Evolutionary conservation across 306 rosid genomes (phyloP), one percentile per base, ranked within the genome.

Genomic region (Begonia loranthoides): DNA sequence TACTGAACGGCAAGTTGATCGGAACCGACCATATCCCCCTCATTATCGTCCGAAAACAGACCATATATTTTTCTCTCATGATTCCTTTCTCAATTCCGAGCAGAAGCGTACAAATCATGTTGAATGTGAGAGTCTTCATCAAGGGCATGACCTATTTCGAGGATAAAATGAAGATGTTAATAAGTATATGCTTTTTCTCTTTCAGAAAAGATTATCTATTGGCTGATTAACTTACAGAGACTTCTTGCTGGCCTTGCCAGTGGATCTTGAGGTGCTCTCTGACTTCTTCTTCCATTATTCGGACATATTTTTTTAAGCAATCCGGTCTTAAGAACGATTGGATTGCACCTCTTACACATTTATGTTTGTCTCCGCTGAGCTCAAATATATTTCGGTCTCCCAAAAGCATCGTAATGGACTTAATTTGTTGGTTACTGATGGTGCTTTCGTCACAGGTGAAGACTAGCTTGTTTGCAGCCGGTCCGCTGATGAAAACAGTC

Each of bases 41-140:
- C 3, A 79, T 63, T 83, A 88, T 64, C 47, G 51, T 24, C 55
- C 65, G 63, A 57, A 88, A 81, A 34, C 60, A 62, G 12, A 13
- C 36, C 17, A 74, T 41, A 19, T 76, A 54, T 49, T 57, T 59
- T 0, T 78, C 78, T 69, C 93, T 79, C 10, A 62, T 72, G 51
- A 73, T 28, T 47, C 87, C 93, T 52, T 14, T 13, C 67, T 80
- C 81, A 17, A 87, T 57, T 15, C 87, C 85, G 39, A 87, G 80
- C 14, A 87, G 69, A 34, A 87, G 73, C 17, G 81, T 68, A 49
- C 82, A 68, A 24, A 78, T 81, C 55, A 88, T 68, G 74, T 84
- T 69, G 76, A 88, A 88, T 1, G 96, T 73, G 13, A 88, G 93
- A 13, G 28, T 76, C 79, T 81, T 84, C 87, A 75, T 74, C 58